Base-by-base conservation (phyloP, 192 early-diverging fungal species). In the Dimargaris verticillata region DNA sequence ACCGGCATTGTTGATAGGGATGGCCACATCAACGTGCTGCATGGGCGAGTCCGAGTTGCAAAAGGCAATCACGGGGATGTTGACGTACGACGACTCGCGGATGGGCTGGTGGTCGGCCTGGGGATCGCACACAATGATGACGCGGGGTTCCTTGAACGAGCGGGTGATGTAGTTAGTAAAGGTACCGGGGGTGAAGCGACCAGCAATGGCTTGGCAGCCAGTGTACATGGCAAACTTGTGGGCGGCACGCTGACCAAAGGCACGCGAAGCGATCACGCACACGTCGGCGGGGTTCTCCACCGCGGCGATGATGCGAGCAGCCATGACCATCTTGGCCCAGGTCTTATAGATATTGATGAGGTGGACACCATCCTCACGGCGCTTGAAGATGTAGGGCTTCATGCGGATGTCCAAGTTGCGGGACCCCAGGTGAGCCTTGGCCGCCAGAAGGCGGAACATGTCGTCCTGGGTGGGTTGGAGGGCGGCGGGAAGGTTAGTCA, bases 121-220 rank as follows among this genome's bases (percentile, higher is more conserved):
- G 67, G 96, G 94, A 82, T 99, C 96, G 63, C 95, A 91, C 62
- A 92, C 88, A 64, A 99, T 83, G 66, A 99, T 88, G 69, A 99
- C 80, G 65, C 96, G 89, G 69, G 96, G 96, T 79, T 99, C 96
- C 81, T 92, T 88, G 91, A 97, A 99, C 66, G 92, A 83, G 68
- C 91, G 88, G 71, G 96, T 99, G 77, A 95, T 99, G 86, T 99
- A 99, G 83, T 99, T 99, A 74, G 96, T 99, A 82, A 99, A 97
- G 80, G 93, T 97, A 86, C 96, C 96, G 65, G 96, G 96, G 69
- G 96, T 99, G 89, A 99, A 99, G 76, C 95, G 89, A 76, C 97
- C 97, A 58, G 93, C 95, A 65, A 99, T 92, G 70, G 95, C 93
- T 80, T 96, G 90, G 65, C 93, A 91, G 67, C 93, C 93, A 70